These are phyloP conservation scores for Phlyctochytrium planicorne DNA, from an alignment of 192 early-diverging fungal genomes.

Conservation along the genomic window DNA sequence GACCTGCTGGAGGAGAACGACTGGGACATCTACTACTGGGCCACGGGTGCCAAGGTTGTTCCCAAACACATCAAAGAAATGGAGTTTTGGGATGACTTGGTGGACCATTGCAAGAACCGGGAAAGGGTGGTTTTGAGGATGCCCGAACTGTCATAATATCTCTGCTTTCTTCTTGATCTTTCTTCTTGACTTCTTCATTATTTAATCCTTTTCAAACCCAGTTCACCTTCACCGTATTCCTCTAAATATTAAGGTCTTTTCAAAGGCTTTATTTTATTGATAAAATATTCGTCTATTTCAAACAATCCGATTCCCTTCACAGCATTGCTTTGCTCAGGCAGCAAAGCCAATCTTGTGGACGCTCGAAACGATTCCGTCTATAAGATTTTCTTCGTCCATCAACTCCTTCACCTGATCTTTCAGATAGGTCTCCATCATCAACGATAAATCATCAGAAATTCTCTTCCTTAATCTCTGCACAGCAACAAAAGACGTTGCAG, in stretches of 20 bases:
- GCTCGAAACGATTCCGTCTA: neutral
- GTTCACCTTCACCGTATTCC: too few species aligned
- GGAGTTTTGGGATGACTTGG: slow-evolving; percentile 44
- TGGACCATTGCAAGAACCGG: slow-evolving; percentile 77
- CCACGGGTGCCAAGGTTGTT: slow-evolving; percentile 44
- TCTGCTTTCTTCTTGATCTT: too few species aligned
- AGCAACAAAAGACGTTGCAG: neutral
- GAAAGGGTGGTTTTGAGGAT: slow-evolving; percentile 74
- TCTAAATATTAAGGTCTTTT: too few species aligned
- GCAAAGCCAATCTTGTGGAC: neutral
- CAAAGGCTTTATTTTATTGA: neutral
- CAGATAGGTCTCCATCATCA: slow-evolving; percentile 17
- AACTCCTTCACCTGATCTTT: neutral
- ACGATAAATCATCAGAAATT: slow-evolving; percentile 13
- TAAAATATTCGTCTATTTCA: neutral
- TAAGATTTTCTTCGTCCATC: neutral
- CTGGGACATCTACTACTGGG: slow-evolving; percentile 98
- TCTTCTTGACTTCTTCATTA: too few species aligned
- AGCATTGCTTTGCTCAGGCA: neutral
- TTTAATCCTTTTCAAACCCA: too few species aligned
- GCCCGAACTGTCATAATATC: slow-evolving; percentile 82
- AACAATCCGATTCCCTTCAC: neutral
- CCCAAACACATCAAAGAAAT: slow-evolving; percentile 39
- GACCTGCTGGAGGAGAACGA: slow-evolving; percentile 80
- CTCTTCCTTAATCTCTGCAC: slow-evolving; percentile 6